phyloP scores from a whole-genome alignment of 768 basidiomycete species.

The Russula foetens region DNA sequence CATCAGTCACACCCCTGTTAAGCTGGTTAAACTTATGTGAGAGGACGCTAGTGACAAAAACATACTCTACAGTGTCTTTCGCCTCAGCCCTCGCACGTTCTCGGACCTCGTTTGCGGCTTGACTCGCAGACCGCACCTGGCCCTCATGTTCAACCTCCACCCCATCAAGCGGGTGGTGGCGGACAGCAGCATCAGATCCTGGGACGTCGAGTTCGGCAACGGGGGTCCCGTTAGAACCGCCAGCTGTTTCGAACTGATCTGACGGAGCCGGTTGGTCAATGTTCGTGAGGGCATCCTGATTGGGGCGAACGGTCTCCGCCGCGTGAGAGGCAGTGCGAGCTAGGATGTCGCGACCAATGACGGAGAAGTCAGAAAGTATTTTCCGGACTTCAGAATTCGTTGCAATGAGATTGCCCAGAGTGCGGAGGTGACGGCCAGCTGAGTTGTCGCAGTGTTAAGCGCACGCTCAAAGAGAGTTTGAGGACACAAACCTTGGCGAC shows the following conservation, averaged over 20 bases:
- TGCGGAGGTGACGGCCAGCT: conserved; percentile 84
- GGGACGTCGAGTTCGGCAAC: conserved; percentile 41
- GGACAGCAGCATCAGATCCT: conserved; percentile 33
- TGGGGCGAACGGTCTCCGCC: conserved; percentile 60
- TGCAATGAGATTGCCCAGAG: conserved; percentile 74
- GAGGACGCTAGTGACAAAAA: not conserved
- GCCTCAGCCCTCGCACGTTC: conserved; percentile 16
- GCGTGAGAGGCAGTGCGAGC: conserved; percentile 64
- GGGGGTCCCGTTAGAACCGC: conserved; percentile 39
- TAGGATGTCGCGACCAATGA: conserved; percentile 79
- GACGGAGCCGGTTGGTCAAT: conserved; percentile 65
- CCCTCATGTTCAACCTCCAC: conserved; percentile 31
- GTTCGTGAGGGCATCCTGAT: conserved; percentile 46
- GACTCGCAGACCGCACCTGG: conserved; percentile 21
- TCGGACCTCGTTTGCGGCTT: conserved; percentile 15
- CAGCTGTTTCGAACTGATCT: conserved; percentile 52
- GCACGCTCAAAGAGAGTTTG: not conserved
- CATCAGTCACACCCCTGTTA: conserved; percentile 21
- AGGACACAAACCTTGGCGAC: conserved; percentile 44
- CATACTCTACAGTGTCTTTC: conserved; percentile 21
- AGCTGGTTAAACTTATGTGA: not conserved
- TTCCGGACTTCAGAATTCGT: conserved; percentile 94
- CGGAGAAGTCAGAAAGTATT: conserved; percentile 67
- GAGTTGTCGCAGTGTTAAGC: not conserved
- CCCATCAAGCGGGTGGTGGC: conserved; percentile 43